A percentile compares a stretch with the other conserved stretches of the same genome.
These are phyloP conservation scores for Nakazawaea laoshanensis DNA, from an alignment of 805 yeast species.

Conservation along the genomic window DNA sequence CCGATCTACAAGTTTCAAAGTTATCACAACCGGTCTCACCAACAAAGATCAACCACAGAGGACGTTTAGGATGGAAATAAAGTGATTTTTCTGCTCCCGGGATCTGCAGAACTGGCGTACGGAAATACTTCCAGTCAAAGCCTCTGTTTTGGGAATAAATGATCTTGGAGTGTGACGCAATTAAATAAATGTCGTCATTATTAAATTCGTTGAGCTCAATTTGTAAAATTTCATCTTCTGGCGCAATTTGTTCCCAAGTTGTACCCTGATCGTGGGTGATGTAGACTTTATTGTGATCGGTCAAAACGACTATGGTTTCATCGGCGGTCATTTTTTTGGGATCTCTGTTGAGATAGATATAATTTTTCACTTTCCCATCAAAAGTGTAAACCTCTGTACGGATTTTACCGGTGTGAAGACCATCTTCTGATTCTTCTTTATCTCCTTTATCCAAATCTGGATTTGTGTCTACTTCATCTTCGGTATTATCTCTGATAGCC, in stretches of 20 bases:
- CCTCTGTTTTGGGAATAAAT: slow-evolving; percentile 66
- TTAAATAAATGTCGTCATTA: slow-evolving; percentile 43
- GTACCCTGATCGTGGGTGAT: slow-evolving; percentile 68
- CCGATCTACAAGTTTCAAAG: slow-evolving; percentile 42
- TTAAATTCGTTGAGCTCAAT: slow-evolving; percentile 48
- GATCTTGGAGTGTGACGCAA: slow-evolving; percentile 40
- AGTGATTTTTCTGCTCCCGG: slow-evolving; percentile 31
- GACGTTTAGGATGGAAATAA: slow-evolving; percentile 55
- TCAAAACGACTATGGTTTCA: slow-evolving; percentile 57
- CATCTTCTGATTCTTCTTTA: slow-evolving; percentile 23
- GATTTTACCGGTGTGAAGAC: slow-evolving; percentile 30
- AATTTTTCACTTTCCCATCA: slow-evolving; percentile 46
- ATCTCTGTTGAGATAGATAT: slow-evolving; percentile 51
- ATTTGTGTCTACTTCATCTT: slow-evolving; percentile 7
- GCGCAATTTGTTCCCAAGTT: slow-evolving; percentile 38
- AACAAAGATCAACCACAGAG: slow-evolving; percentile 57
- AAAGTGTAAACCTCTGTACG: slow-evolving; percentile 35
- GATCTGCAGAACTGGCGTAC: slow-evolving; percentile 46
- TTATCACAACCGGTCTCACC: slow-evolving; percentile 54
- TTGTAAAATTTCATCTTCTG: slow-evolving; percentile 37
- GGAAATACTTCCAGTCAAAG: slow-evolving; percentile 39
- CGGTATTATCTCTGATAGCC: slow-evolving; percentile 2
- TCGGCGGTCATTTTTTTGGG: slow-evolving; percentile 32
- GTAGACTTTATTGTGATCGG: slow-evolving; percentile 44
- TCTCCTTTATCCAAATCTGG: slow-evolving; percentile 24